Evolutionary conservation across 1,139 yeast genomes (phyloP), one percentile per base, ranked within the genome.

Genomic region (Pichia sp.): DNA sequence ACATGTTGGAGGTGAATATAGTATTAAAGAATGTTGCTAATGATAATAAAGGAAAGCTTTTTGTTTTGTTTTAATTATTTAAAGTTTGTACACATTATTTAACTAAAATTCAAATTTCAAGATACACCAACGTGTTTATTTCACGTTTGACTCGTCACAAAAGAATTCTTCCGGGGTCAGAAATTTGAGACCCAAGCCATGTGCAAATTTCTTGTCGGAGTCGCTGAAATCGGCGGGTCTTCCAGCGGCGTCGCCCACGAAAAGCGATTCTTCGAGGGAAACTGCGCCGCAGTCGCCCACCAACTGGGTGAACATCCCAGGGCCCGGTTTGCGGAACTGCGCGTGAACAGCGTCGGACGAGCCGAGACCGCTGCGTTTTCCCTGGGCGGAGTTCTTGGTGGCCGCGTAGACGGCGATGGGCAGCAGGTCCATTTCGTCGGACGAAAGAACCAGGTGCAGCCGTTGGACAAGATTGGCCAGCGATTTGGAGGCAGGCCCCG

Each of bases 171-270:
- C 97, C 0, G 98, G 97, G 0, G 81, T 72, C 52, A 70, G 70
- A 64, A 88, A 90, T 41, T 62, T 59, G 2, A 90, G 47, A 0
- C 79, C 78, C 1, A 77, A 63, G 28, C 72, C 75, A 47, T 72
- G 61, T 0, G 98, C 96, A 73, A 91, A 89, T 54, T 57, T 63
- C 57, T 67, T 68, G 66, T 91, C 98, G 51, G 87, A 77, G 61
- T 87, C 91, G 74, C 91, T 86, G 65, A 83, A 84, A 66, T 91
- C 98, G 0, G 63, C 66, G 1, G 66, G 63, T 50, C 98, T 73
- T 0, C 98, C 99, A 9, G 97, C 98, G 0, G 98, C 98, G 71
- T 93, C 99, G 6, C 99, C 99, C n/a, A 91, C 91, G 64, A 70
- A 93, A 57, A 84, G 78, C 51, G 87, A 79, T 30, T 70, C 59